Percentiles rank a stretch among this genome's conserved stretches.
Evolutionary conservation across 2,329 filamentous ascomycete species (phyloP).

Genomic region (Phaeophleospora eucalypticola): DNA sequence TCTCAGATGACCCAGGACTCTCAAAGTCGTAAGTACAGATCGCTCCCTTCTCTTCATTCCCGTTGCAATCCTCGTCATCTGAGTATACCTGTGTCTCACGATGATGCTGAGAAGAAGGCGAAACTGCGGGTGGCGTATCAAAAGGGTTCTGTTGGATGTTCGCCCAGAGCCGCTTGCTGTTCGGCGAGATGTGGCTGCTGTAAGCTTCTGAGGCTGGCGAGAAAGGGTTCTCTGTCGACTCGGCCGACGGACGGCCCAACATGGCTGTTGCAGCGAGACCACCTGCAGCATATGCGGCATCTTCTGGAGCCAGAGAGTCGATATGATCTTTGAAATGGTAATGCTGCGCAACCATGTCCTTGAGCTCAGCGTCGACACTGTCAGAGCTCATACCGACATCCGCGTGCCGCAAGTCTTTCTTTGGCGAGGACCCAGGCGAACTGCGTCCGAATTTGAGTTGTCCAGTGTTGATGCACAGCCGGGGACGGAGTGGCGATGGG

Average conservation of each 20-base stretch:
- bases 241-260: background rate
- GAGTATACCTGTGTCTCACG: background rate
- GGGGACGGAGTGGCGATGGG: background rate
- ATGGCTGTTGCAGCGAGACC: background rate
- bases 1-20: background rate
- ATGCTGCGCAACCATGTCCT: slow-evolving; percentile 15
- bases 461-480: background rate
- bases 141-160: background rate
- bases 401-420: background rate
- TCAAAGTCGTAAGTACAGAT: background rate
- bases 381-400: slow-evolving; percentile 8
- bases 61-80: background rate
- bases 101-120: background rate
- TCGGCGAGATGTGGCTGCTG: background rate
- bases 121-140: background rate
- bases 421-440: slow-evolving; percentile 1
- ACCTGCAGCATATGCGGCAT: background rate
- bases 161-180: background rate
- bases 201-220: background rate
- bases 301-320: slow-evolving; percentile 6
- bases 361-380: slow-evolving; percentile 14
- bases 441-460: background rate
- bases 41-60: background rate
- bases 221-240: background rate
- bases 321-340: slow-evolving; percentile 19